These are phyloP conservation scores for Stylosanthes scabra DNA, from an alignment of 331 rosid genomes.

Conservation along the genomic window DNA sequence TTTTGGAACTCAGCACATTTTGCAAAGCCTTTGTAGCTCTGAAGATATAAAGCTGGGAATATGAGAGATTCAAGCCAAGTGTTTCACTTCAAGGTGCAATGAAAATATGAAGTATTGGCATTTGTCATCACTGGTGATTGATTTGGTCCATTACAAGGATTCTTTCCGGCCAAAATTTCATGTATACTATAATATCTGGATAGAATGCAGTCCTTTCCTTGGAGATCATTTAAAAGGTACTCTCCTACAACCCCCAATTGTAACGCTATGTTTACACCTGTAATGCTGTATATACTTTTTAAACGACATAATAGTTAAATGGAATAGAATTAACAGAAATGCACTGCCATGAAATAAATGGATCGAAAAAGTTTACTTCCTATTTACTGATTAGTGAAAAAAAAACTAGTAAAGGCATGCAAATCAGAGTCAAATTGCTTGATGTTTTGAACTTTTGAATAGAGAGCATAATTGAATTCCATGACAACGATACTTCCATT, in stretches of 20 bases:
- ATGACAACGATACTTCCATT: background rate
- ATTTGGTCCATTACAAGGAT: background rate
- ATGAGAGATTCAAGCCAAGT: constrained; percentile 20
- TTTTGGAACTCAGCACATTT: constrained; percentile 1
- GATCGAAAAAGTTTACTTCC: too few species aligned
- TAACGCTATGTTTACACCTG: background rate
- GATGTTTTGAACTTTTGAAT: background rate
- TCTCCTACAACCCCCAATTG: background rate
- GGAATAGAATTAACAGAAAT: too few species aligned
- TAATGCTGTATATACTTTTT: too few species aligned
- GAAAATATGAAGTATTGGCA: constrained; percentile 2
- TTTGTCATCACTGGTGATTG: constrained; percentile 7
- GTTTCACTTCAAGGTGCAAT: background rate
- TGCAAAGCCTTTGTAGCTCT: constrained; percentile 1
- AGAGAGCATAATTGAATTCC: background rate
- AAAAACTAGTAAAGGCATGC: background rate
- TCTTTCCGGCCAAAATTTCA: background rate
- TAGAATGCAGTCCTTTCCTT: background rate
- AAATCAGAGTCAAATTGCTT: background rate
- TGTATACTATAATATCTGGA: background rate
- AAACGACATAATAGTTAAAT: too few species aligned
- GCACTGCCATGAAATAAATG: too few species aligned
- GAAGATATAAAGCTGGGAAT: constrained; percentile 14
- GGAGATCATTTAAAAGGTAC: constrained; percentile 17
- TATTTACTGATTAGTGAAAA: too few species aligned